Conservation (phyloP, 2,329 filamentous ascomycete genomes). For the Ophiocordyceps robertsii region DNA sequence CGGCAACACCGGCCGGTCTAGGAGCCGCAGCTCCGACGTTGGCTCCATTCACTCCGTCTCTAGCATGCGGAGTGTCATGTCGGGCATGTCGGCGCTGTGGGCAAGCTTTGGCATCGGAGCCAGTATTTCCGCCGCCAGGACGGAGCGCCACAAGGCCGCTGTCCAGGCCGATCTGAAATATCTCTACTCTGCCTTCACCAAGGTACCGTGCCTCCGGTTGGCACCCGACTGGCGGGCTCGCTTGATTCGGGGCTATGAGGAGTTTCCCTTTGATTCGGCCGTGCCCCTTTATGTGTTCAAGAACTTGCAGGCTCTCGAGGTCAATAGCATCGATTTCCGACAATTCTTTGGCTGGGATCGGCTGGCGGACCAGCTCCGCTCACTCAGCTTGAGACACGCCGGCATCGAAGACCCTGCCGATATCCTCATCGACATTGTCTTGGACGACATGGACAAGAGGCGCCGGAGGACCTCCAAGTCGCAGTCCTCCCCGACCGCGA, state of each 20-base stretch:
- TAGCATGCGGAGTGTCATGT: constrained; percentile 94
- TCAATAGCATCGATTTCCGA: constrained; percentile 89
- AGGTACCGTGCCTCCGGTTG: constrained; percentile 82
- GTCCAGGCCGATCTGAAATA: constrained; percentile 85
- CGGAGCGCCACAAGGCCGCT: constrained; percentile 79
- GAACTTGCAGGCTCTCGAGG: constrained; percentile 85
- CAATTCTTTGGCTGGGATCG: constrained; percentile 97
- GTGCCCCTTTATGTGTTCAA: constrained; percentile 97
- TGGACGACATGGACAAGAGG: constrained; percentile 92
- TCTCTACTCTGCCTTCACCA: constrained; percentile 95
- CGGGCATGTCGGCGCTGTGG: constrained; percentile 89
- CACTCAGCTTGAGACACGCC: constrained; percentile 76
- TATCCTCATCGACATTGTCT: constrained; percentile 79
- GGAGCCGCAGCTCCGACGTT: constrained; percentile 66
- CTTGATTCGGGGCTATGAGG: constrained; percentile 85
- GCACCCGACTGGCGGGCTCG: constrained; percentile 87
- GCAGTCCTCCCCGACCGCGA: constrained; percentile 64
- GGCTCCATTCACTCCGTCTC: constrained; percentile 92
- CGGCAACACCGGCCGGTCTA: constrained; percentile 61
- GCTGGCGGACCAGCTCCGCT: constrained; percentile 80
- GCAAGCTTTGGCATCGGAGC: constrained; percentile 73
- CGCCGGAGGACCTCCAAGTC: constrained; percentile 77
- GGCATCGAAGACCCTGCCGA: constrained; percentile 83
- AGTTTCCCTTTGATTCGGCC: constrained; percentile 95
- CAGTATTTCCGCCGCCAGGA: constrained; percentile 66